A percentile compares a stretch with the other conserved stretches of the same genome.
phyloP scores from a whole-genome alignment of 78 protist genomes.

The Dictyostelium firmibasis region DNA sequence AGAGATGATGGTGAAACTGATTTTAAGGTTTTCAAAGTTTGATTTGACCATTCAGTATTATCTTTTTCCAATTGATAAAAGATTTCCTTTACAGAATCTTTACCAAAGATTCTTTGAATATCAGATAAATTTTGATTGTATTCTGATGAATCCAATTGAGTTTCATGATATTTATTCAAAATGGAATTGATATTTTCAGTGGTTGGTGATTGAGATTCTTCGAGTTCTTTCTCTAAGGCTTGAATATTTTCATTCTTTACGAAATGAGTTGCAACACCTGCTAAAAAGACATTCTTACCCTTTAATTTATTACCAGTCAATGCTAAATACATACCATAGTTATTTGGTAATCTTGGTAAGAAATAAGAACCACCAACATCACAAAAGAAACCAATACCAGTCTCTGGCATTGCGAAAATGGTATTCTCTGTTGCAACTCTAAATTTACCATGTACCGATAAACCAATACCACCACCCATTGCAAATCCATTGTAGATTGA shows the following conservation, averaged over 20 bases:
- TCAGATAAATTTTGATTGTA: background rate
- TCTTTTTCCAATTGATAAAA: background rate
- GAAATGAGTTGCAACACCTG: slow-evolving; percentile 73
- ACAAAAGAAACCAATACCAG: slow-evolving; percentile 89
- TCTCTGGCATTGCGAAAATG: slow-evolving; percentile 95
- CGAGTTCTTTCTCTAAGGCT: slow-evolving; percentile 1
- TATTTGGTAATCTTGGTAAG: slow-evolving; percentile 24
- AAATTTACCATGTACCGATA: slow-evolving; percentile 85
- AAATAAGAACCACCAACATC: slow-evolving; percentile 88
- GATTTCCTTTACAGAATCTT: slow-evolving; percentile 40
- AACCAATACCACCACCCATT: slow-evolving; percentile 94
- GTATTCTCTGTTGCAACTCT: slow-evolving; percentile 92
- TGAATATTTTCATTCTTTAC: background rate
- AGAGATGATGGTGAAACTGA: slow-evolving; percentile 58
- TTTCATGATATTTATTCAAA: background rate
- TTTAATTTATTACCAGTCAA: slow-evolving; percentile 86
- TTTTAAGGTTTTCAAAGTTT: background rate
- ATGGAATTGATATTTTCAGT: background rate
- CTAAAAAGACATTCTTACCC: slow-evolving; percentile 8
- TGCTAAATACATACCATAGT: slow-evolving; percentile 84
- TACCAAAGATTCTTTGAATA: slow-evolving; percentile 25
- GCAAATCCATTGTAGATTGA: slow-evolving; percentile 87
- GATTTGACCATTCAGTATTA: slow-evolving; percentile 43
- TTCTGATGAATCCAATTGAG: background rate
- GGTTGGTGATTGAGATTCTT: background rate